phyloP scores from a whole-genome alignment of 202 grass and related monocot genomes.

The Brachypodium distachyon region DNA sequence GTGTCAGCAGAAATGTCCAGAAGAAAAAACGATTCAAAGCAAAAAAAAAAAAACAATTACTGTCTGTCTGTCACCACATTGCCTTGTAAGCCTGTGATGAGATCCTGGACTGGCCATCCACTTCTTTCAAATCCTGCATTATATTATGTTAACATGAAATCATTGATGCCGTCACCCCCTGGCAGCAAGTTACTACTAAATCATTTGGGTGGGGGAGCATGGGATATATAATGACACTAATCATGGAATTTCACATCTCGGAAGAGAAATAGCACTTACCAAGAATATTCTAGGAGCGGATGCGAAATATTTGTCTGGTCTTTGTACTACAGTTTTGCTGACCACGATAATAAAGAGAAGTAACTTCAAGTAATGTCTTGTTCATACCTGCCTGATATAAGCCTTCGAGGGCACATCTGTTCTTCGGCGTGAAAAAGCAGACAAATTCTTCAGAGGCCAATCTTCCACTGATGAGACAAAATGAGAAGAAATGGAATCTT shows the following conservation, averaged over 20 bases:
- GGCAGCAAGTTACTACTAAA: not conserved
- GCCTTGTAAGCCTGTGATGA: constrained; percentile 10
- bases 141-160: constrained; percentile 6
- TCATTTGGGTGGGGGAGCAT: not conserved
- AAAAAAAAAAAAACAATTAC: too few relatives aligned
- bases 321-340: not conserved
- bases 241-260: not conserved
- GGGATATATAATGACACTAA: not conserved
- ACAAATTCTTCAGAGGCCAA: constrained; percentile 9
- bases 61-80: not conserved
- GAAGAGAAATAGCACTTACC: not conserved
- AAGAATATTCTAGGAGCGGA: not conserved
- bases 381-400: constrained; percentile 17
- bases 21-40: not conserved
- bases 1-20: constrained; percentile 13
- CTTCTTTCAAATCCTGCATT: constrained; percentile 19
- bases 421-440: not conserved
- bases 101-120: constrained; percentile 30
- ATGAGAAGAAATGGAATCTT: constrained; percentile 42
- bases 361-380: not conserved
- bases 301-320: not conserved
- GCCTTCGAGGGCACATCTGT: not conserved
- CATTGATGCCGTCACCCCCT: constrained; percentile 5
- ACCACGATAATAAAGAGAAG: not conserved
- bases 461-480: constrained; percentile 45